These are phyloP conservation scores for Reutealis trisperma DNA, from an alignment of 345 rosid genomes.

Conservation along the genomic window DNA sequence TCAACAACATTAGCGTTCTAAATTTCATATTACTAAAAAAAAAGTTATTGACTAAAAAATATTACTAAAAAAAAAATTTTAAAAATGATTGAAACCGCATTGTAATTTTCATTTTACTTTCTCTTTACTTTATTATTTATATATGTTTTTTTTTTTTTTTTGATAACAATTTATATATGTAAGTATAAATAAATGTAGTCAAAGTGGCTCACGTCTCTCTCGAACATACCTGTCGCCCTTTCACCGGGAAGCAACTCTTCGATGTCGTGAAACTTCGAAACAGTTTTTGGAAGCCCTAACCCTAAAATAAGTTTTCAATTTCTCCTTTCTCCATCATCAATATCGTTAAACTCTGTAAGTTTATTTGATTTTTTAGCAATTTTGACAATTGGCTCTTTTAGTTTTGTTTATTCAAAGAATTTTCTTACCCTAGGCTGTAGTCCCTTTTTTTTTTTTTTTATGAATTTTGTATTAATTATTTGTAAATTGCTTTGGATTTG, in stretches of 20 bases:
- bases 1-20: too few relatives aligned
- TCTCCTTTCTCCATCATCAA: not conserved
- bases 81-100: too few relatives aligned
- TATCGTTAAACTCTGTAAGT: not conserved
- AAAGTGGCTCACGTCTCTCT: not conserved
- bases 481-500: not conserved
- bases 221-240: not conserved
- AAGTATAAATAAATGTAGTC: too few relatives aligned
- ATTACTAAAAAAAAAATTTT: too few relatives aligned
- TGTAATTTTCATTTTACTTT: too few relatives aligned
- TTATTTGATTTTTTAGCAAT: not conserved
- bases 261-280: not conserved
- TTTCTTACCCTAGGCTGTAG: not conserved
- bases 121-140: not conserved
- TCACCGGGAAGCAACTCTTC: not conserved
- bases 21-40: too few relatives aligned
- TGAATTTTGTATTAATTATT: not conserved
- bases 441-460: too few relatives aligned
- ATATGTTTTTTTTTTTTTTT: too few relatives aligned
- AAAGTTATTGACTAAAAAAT: too few relatives aligned
- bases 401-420: not conserved
- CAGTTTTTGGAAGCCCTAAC: not conserved
- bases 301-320: not conserved
- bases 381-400: not conserved
- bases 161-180: too few relatives aligned